Evolutionary conservation across 768 basidiomycete species (phyloP).

Genomic region (Holtermannia corniformis): DNA sequence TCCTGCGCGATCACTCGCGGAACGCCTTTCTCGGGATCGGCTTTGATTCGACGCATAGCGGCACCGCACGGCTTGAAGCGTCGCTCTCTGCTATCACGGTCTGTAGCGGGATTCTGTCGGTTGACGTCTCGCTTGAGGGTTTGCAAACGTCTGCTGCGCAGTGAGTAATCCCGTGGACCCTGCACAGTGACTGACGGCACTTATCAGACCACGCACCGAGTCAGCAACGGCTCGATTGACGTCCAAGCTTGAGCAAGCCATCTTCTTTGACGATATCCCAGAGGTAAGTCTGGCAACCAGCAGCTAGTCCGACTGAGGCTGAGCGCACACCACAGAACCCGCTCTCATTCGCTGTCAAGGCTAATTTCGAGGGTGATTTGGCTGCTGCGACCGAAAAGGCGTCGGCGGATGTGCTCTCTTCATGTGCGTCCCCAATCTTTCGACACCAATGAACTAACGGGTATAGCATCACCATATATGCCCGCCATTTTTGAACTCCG

Average conservation of each 20-base stretch:
- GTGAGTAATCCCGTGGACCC: constrained; percentile 4
- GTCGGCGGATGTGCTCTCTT: constrained; percentile 49
- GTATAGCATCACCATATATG: constrained; percentile 54
- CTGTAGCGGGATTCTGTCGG: constrained; percentile 13
- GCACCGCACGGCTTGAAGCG: constrained; percentile 1
- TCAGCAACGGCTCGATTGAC: constrained; percentile 37
- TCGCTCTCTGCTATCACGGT: constrained; percentile 20
- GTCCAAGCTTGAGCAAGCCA: constrained; percentile 43
- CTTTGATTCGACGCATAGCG: constrained; percentile 3
- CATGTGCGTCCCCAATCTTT: constrained; percentile 48
- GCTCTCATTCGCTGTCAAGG: constrained; percentile 40
- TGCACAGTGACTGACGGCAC: too few species aligned
- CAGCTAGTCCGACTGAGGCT: not conserved
- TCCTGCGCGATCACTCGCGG: constrained; percentile 36
- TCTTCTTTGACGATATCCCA: constrained; percentile 41
- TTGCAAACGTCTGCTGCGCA: constrained; percentile 1
- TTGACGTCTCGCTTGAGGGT: constrained; percentile 11
- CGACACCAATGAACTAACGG: not conserved
- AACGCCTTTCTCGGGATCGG: constrained; percentile 42
- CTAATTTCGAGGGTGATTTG: constrained; percentile 37
- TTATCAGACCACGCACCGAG: constrained; percentile 7
- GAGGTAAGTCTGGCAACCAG: constrained; percentile 16
- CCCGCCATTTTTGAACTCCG: constrained; percentile 71
- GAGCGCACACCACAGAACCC: constrained; percentile 34
- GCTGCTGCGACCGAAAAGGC: constrained; percentile 38